These are phyloP conservation scores for Tuber microsphaerosporum DNA, from an alignment of 495 filamentous ascomycete species.

Conservation along the genomic window DNA sequence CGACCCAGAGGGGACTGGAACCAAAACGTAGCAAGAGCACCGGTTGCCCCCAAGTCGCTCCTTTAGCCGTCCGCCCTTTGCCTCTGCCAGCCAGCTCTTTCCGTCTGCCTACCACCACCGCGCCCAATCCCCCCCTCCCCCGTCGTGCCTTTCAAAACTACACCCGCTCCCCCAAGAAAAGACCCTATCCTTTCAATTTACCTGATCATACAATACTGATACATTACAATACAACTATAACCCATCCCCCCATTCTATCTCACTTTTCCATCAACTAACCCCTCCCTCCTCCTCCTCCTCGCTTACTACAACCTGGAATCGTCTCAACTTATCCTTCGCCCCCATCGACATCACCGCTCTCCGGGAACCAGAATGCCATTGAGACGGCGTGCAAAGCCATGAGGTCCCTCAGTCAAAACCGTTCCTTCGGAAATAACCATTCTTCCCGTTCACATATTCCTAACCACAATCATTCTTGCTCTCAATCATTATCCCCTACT, in stretches of 20 bases:
- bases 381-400: slow-evolving; percentile 36
- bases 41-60: slow-evolving; percentile 22
- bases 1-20: neutral
- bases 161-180: neutral
- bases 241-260: neutral
- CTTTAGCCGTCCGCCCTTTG: slow-evolving; percentile 33
- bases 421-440: slow-evolving; percentile 31
- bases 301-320: slow-evolving; percentile 34
- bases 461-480: slow-evolving; percentile 10
- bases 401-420: slow-evolving; percentile 26
- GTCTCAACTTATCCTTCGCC: slow-evolving; percentile 24
- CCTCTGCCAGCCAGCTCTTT: slow-evolving; percentile 29
- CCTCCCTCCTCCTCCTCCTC: slow-evolving; percentile 33
- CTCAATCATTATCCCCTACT: neutral
- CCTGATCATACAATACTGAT: slow-evolving; percentile 8
- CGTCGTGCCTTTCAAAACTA: slow-evolving; percentile 3
- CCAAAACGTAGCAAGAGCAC: slow-evolving; percentile 2
- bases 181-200: slow-evolving; percentile 4
- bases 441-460: slow-evolving; percentile 30
- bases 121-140: slow-evolving; percentile 7
- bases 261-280: slow-evolving; percentile 23
- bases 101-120: slow-evolving; percentile 6
- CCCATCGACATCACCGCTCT: slow-evolving; percentile 5
- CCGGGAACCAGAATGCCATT: slow-evolving; percentile 35
- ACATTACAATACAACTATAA: slow-evolving; percentile 8